Conservation (phyloP, 139 green algal species). For the Chlorella sorokiniana region DNA sequence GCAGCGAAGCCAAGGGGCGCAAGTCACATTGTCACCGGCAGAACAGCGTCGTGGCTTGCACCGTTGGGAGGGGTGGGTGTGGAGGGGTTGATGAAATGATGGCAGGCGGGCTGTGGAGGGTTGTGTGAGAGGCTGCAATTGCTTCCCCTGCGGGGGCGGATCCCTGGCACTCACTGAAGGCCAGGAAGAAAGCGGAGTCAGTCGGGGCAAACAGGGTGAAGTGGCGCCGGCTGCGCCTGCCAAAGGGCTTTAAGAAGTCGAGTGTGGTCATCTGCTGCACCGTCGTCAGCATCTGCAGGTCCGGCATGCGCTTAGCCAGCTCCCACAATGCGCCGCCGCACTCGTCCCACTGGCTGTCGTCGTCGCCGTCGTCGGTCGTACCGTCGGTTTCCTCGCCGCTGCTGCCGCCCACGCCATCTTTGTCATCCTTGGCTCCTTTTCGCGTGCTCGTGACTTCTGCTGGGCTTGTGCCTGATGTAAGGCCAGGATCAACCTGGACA, state of each 20-base stretch:
- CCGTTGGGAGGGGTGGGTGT: background rate
- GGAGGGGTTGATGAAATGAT: background rate
- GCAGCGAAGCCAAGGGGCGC: background rate
- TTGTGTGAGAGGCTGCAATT: too few relatives aligned
- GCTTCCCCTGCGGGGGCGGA: too few relatives aligned
- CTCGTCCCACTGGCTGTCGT: too few relatives aligned
- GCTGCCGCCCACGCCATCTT: background rate
- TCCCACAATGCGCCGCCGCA: background rate
- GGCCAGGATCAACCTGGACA: too few relatives aligned
- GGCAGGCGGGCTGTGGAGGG: too few relatives aligned
- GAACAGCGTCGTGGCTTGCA: background rate
- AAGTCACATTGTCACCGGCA: background rate
- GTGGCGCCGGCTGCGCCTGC: background rate
- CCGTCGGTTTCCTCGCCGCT: background rate
- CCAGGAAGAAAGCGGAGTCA: background rate
- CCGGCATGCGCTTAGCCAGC: background rate
- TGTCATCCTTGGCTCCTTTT: too few relatives aligned
- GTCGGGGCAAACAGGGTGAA: conserved; percentile 29
- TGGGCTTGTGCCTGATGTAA: too few relatives aligned
- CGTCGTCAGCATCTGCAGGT: background rate
- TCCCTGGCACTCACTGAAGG: conserved; percentile 1
- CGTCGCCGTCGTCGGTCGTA: background rate
- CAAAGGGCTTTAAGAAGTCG: conserved; percentile 21
- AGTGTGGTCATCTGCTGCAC: conserved; percentile 9
- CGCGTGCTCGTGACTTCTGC: too few relatives aligned